These are phyloP conservation scores for Paracoccidioides lutzii DNA, from an alignment of 2,329 filamentous ascomycete species.

Conservation along the genomic window DNA sequence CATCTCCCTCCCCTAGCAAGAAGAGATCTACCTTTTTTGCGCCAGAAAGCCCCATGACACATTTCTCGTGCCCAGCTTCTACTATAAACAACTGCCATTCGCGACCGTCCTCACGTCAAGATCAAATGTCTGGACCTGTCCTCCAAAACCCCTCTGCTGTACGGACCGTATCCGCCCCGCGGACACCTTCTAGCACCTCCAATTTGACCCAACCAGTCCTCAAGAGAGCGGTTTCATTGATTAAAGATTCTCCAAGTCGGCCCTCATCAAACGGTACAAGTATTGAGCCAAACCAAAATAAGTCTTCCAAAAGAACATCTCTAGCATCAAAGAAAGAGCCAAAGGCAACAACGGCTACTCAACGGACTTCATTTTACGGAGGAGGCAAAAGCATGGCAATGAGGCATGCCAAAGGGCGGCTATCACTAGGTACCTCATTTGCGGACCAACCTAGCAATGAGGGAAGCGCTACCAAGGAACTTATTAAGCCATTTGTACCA, in stretches of 20 bases:
- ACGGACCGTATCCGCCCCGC: constrained; percentile 23
- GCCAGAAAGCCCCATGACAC: constrained; percentile 45
- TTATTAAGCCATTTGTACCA: constrained; percentile 30
- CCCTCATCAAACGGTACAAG: background rate
- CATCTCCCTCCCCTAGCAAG: constrained; percentile 58
- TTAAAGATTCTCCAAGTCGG: constrained; percentile 8
- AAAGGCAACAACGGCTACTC: background rate
- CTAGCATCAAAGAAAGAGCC: constrained; percentile 2
- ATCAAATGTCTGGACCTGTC: constrained; percentile 42
- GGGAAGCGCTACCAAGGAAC: constrained; percentile 16
- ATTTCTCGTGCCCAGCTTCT: constrained; percentile 51
- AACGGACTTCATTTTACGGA: constrained; percentile 11
- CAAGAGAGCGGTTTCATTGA: constrained; percentile 6
- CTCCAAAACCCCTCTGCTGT: constrained; percentile 20
- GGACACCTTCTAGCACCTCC: constrained; percentile 15
- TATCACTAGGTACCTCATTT: constrained; percentile 42
- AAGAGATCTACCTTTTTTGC: constrained; percentile 63
- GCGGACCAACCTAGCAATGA: constrained; percentile 40
- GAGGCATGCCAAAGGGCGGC: constrained; percentile 33
- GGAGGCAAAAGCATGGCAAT: constrained; percentile 38
- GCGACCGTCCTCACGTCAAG: constrained; percentile 36
- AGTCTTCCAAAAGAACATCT: background rate
- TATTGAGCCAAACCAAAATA: background rate
- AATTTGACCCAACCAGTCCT: constrained; percentile 13
- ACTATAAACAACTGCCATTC: background rate